Percentiles rank a stretch among this genome's conserved stretches.
Evolutionary conservation across 2,329 filamentous ascomycete genomes (phyloP).

Genomic region (Calonectria henricotiae): DNA sequence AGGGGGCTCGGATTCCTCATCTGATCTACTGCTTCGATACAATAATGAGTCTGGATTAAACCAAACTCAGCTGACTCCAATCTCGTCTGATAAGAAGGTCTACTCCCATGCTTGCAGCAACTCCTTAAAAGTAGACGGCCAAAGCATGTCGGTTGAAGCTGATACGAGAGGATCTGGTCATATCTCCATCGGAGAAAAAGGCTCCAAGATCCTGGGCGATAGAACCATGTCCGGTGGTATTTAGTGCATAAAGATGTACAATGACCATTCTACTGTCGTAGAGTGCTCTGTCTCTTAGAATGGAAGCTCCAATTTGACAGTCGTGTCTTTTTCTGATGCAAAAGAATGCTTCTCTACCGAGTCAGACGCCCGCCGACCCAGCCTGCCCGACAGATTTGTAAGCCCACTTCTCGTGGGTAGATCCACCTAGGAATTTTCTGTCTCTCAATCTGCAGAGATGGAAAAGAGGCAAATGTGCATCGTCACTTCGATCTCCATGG

Average conservation of each 20-base stretch:
- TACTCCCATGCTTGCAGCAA: not conserved
- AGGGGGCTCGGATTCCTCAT: not conserved
- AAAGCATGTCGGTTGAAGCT: not conserved
- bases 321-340: not conserved
- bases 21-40: not conserved
- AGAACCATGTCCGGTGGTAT: not conserved
- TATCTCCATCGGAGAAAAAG: not conserved
- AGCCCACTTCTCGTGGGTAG: not conserved
- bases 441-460: not conserved
- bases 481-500: not conserved
- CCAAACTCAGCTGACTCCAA: not conserved
- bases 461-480: conserved; percentile 3
- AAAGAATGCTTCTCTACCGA: conserved; percentile 7
- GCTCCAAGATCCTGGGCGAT: not conserved
- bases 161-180: not conserved
- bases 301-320: not conserved
- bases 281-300: not conserved
- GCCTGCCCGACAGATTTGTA: not conserved
- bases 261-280: not conserved
- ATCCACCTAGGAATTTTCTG: too few species aligned
- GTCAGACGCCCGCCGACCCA: not conserved
- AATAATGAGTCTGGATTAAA: not conserved
- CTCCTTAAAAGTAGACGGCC: not conserved
- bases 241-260: conserved; percentile 4
- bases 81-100: not conserved